These are phyloP conservation scores for Chlorella sp. DNA, from an alignment of 139 green algal species.

Conservation along the genomic window DNA sequence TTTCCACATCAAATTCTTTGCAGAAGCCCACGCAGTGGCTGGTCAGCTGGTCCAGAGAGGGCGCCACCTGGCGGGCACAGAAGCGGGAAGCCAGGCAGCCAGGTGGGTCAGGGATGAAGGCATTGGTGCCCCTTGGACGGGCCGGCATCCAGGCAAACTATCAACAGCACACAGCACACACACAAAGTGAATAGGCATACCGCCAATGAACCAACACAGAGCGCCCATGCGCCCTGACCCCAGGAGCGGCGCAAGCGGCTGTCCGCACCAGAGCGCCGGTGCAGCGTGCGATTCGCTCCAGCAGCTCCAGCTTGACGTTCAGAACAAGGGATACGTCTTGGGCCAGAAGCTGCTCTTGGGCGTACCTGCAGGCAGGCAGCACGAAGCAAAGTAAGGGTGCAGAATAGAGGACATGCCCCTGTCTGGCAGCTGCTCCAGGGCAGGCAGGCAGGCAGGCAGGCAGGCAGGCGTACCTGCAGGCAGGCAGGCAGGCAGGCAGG, in stretches of 20 bases:
- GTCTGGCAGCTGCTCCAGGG: too few species aligned
- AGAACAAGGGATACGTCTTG: constrained; percentile 70
- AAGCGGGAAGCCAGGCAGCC: background rate
- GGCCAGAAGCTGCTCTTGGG: constrained; percentile 75
- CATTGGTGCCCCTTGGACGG: background rate
- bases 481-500: background rate
- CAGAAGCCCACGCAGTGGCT: constrained; percentile 60
- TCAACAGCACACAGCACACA: background rate
- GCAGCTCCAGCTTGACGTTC: constrained; percentile 71
- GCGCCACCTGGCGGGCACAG: constrained; percentile 45
- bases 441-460: background rate
- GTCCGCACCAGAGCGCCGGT: constrained; percentile 59
- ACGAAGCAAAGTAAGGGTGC: background rate
- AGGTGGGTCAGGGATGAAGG: background rate
- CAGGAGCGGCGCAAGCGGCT: background rate
- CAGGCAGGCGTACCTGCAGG: constrained; percentile 59
- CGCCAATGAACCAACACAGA: background rate
- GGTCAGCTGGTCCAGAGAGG: constrained; percentile 61
- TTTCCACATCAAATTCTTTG: constrained; percentile 70
- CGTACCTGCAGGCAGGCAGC: constrained; percentile 41
- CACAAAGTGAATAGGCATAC: background rate
- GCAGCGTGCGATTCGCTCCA: constrained; percentile 77
- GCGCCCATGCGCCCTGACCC: background rate
- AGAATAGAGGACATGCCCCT: too few species aligned
- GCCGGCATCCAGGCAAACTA: background rate